A percentile compares a stretch with the other conserved stretches of the same genome.
Conservation (phyloP, 306 rosid species). For the Vigna angularis region DNA sequence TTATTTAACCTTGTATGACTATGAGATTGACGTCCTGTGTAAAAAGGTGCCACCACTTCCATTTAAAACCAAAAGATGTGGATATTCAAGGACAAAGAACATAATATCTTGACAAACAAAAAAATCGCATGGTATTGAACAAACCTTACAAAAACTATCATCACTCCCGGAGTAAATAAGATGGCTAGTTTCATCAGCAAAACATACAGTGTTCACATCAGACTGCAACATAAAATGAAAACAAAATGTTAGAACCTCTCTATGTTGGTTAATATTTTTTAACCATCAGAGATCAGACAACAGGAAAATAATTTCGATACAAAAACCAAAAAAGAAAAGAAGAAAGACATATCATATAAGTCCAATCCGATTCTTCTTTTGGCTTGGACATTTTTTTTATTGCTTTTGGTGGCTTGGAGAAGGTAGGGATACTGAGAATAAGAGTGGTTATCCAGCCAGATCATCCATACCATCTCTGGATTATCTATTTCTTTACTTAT, state of each 20-base stretch:
- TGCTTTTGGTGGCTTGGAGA: not conserved
- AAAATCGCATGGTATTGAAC: constrained; percentile 35
- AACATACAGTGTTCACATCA: constrained; percentile 95
- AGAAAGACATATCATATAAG: not conserved
- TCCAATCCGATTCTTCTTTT: not conserved
- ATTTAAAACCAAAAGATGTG: constrained; percentile 18
- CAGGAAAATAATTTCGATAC: constrained; percentile 15
- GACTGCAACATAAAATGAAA: constrained; percentile 59
- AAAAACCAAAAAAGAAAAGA: not conserved
- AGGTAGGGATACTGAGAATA: not conserved
- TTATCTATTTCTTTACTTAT: constrained; percentile 30
- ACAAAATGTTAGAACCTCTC: constrained; percentile 43
- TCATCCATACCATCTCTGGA: constrained; percentile 10
- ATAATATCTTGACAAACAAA: constrained; percentile 31
- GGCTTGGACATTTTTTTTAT: not conserved
- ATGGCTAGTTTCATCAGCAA: constrained; percentile 92
- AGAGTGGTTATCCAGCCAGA: constrained; percentile 5
- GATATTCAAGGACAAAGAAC: constrained; percentile 3
- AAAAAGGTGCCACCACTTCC: constrained; percentile 32
- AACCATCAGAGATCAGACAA: not conserved
- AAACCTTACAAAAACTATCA: constrained; percentile 92
- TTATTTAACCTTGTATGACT: constrained; percentile 16
- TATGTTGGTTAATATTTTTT: not conserved
- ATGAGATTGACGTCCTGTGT: constrained; percentile 25
- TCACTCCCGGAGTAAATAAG: constrained; percentile 98